A percentile compares a stretch with the other conserved stretches of the same genome.
Conservation (phyloP, 2,329 filamentous ascomycete genomes). For the Colletotrichum tropicale region DNA sequence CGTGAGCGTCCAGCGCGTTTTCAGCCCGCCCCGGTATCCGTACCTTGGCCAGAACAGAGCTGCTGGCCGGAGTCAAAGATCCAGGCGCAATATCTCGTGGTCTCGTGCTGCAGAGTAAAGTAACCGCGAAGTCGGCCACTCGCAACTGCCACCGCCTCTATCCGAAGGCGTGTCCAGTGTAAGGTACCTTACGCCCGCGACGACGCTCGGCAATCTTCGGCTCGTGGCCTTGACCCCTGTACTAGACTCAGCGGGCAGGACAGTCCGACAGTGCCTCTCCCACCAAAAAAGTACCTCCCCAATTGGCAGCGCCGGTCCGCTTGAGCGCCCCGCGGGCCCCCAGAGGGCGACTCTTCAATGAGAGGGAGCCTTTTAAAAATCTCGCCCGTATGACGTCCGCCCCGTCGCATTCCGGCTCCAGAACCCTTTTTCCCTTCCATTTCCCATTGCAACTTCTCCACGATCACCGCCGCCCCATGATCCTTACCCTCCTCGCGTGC, state of each 20-base stretch:
- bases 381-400: slow-evolving; percentile 20
- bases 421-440: slow-evolving; percentile 10
- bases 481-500: background rate
- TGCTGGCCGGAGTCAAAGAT: background rate
- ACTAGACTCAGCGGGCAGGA: background rate
- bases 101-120: background rate
- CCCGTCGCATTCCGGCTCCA: slow-evolving; percentile 16
- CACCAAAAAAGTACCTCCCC: background rate
- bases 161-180: background rate
- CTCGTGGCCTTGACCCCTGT: slow-evolving; percentile 19
- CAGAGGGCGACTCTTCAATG: slow-evolving; percentile 3
- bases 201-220: slow-evolving; percentile 21
- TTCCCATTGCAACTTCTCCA: slow-evolving; percentile 12
- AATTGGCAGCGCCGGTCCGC: background rate
- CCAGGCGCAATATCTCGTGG: background rate
- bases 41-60: background rate
- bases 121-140: background rate
- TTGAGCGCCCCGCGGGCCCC: background rate
- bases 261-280: background rate
- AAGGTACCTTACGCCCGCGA: slow-evolving; percentile 5
- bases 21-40: background rate
- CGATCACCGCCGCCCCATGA: slow-evolving; percentile 14
- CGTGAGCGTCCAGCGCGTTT: background rate
- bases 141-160: background rate
- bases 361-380: slow-evolving; percentile 19